Evolutionary conservation across 345 rosid genomes (phyloP).

Genomic region (Rhizophora mangle): DNA sequence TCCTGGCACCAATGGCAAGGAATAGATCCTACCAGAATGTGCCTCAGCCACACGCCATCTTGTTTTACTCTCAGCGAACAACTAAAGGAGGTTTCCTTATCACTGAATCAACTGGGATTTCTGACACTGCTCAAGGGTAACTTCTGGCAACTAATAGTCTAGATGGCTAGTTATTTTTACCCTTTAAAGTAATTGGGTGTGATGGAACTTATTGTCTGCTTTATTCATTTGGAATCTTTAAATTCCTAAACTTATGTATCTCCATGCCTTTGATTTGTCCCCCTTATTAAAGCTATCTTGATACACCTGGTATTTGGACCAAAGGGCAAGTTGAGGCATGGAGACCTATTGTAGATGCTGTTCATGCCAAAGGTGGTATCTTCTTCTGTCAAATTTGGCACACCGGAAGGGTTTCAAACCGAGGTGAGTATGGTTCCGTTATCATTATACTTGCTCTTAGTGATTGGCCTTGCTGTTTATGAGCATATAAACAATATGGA

Average conservation of each 20-base stretch:
- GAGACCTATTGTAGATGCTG: constrained; percentile 27
- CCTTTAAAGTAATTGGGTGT: background rate
- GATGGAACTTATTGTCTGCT: background rate
- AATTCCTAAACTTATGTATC: background rate
- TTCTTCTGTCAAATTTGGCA: constrained; percentile 31
- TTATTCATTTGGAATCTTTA: background rate
- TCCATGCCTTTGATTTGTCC: background rate
- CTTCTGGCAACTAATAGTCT: background rate
- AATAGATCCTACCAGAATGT: constrained; percentile 50
- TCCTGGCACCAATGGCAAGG: constrained; percentile 61
- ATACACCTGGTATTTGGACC: constrained; percentile 25
- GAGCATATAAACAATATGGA: too few species aligned
- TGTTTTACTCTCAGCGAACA: constrained; percentile 66
- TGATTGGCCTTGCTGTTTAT: too few species aligned
- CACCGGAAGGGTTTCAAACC: constrained; percentile 21
- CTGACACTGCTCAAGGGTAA: constrained; percentile 57
- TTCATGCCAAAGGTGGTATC: constrained; percentile 30
- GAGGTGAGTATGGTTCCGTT: background rate
- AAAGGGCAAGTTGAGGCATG: constrained; percentile 25
- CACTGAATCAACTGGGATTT: constrained; percentile 55
- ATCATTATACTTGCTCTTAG: too few species aligned
- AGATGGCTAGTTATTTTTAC: background rate
- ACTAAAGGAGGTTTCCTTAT: constrained; percentile 51
- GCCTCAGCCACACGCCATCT: constrained; percentile 65
- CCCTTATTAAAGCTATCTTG: constrained; percentile 8